Evolutionary conservation across 2,329 filamentous ascomycete species (phyloP).

Genomic region (Alternaria brassicae): DNA sequence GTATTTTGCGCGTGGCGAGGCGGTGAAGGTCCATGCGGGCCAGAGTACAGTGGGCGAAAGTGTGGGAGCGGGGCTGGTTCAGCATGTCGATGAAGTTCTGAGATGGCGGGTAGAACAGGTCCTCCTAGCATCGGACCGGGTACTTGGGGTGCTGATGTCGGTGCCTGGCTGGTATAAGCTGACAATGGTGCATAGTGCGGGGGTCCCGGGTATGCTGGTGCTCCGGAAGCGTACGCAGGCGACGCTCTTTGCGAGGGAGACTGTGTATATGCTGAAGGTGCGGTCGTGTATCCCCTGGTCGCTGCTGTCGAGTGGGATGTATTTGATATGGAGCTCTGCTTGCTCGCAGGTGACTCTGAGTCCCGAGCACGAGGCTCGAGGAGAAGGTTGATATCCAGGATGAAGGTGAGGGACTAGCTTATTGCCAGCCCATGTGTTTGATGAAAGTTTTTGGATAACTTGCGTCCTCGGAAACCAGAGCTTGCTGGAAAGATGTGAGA

Average conservation of each 20-base stretch:
- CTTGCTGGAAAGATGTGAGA: constrained; percentile 5
- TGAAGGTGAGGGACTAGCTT: constrained; percentile 64
- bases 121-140: constrained; percentile 45
- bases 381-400: constrained; percentile 93
- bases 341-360: constrained; percentile 69
- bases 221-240: constrained; percentile 40
- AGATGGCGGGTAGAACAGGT: constrained; percentile 49
- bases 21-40: constrained; percentile 48
- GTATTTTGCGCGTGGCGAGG: constrained; percentile 35
- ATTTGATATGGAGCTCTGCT: constrained; percentile 52
- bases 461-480: constrained; percentile 20
- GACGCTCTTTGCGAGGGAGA: constrained; percentile 45
- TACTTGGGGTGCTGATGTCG: constrained; percentile 34
- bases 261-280: constrained; percentile 47
- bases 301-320: constrained; percentile 53
- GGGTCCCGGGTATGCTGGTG: constrained; percentile 41
- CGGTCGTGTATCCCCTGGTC: constrained; percentile 46
- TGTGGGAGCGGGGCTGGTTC: constrained; percentile 50
- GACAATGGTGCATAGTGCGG: constrained; percentile 41
- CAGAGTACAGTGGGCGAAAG: constrained; percentile 49
- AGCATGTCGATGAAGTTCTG: constrained; percentile 48
- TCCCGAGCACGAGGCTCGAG: constrained; percentile 76
- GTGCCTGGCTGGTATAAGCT: constrained; percentile 35
- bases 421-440: constrained; percentile 52
- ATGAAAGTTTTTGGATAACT: constrained; percentile 22